Base-by-base conservation (phyloP, 2,329 filamentous ascomycete species). In the Cladophialophora exuberans region DNA sequence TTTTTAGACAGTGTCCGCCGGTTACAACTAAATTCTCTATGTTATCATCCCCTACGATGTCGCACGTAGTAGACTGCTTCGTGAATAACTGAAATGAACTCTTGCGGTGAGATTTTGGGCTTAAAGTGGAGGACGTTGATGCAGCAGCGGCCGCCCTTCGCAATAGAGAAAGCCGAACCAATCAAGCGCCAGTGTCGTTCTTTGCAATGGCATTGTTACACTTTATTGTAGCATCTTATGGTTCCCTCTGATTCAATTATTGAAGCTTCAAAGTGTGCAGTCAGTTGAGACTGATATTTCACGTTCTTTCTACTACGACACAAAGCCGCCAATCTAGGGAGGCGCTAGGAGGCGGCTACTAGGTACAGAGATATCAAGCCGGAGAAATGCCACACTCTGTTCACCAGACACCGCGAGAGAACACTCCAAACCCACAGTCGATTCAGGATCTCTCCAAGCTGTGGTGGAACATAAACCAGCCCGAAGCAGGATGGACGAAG, bases 381-480 rank as follows among this genome's bases (percentile, higher is more conserved):
- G 31, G 28, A 25, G 20, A 31, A 38, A 65, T 64, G 63, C 58
- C 62, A 41, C 58, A 64, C 43, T 65, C 62, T 15, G 50, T 58
- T 7, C 57, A 60, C 41, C 39, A 45, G 5, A 58, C 44, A 7
- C 43, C 52, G n/a, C 42, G 52, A n/a, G 39, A 35, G 36, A 50
- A 47, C 28, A 56, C 43, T 26, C 18, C 60, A 64, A 33, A 56
- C 58, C 4, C 60, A 80, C n/a, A 17, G 2, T n/a, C 13, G 35
- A 26, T 23, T 25, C 17, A 39, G 25, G 43, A 61, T 41, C 18
- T 59, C 11, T 46, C 56, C 7, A 38, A 7, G 20, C 86, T 87
- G 0, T 96, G 87, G 76, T 96, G 91, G 91, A 87, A 93, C 60
- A 80, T 88, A 71, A 96, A 96, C 70, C 75, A 95, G 13, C 84